Percentiles rank a stretch among this genome's conserved stretches.
These are phyloP conservation scores for Leucocoprinus leucothites DNA, from an alignment of 768 basidiomycete genomes.

Conservation along the genomic window DNA sequence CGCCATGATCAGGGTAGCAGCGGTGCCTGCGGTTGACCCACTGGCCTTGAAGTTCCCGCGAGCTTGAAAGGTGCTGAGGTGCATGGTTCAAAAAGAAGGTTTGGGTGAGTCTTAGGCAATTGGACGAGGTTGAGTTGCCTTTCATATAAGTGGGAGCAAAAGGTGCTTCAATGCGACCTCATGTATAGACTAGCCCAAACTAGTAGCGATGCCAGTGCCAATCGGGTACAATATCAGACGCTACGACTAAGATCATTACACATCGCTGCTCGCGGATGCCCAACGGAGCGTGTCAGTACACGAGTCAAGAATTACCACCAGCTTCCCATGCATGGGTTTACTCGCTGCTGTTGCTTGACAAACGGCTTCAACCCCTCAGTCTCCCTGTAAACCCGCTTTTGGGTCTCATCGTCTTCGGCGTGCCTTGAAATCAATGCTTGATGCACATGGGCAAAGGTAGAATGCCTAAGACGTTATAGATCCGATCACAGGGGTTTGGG, in stretches of 20 bases:
- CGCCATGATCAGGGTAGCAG: conserved; percentile 30
- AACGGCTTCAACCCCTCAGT: not conserved
- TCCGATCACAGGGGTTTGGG: not conserved
- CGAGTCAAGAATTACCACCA: not conserved
- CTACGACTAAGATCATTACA: not conserved
- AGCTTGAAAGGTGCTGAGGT: conserved; percentile 5
- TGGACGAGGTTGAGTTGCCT: not conserved
- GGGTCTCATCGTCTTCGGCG: not conserved
- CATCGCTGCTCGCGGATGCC: not conserved
- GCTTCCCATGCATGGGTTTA: not conserved
- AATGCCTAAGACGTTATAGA: not conserved
- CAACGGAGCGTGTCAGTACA: not conserved
- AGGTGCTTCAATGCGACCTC: not conserved
- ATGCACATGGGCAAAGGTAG: not conserved
- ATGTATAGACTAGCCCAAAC: not conserved
- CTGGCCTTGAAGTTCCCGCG: conserved; percentile 4
- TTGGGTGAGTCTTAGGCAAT: not conserved
- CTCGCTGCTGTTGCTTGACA: not conserved
- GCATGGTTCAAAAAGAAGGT: not conserved
- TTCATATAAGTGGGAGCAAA: not conserved
- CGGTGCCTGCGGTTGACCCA: conserved; percentile 2
- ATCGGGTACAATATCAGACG: not conserved
- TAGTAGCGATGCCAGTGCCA: not conserved
- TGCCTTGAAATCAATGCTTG: not conserved
- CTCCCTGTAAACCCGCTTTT: conserved; percentile 1